Base-by-base conservation (phyloP, 306 rosid species). In the Gastrolobium villosum region DNA sequence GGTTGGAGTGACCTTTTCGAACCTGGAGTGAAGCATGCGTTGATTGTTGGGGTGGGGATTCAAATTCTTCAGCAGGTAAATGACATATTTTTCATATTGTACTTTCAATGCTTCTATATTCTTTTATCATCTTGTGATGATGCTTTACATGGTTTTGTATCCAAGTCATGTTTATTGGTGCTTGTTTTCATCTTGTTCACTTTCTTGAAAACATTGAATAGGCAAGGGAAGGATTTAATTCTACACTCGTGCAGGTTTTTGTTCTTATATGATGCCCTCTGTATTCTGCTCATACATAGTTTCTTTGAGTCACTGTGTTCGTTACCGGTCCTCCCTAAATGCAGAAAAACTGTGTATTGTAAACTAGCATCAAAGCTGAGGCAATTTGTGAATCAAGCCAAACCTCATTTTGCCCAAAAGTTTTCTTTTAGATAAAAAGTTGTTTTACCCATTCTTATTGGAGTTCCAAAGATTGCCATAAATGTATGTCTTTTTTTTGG, bases 61-160 rank as follows among this genome's bases (percentile, higher is more conserved):
- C 98, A 93, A 85, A 85, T 93, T 87, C 98, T 93, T 78, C 98
- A 93, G 84, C 98, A 93, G 98, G 98, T 93, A 80, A 70, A 20
- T 32, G 4, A 53, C 74, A 36, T 20, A 13, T 32, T 79, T 55
- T 20, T 20, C 26, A 1, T 20, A 49, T 13, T 60, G 76, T 74
- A 5, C 10, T 56, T 56, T 60, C 35, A 20, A 35, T 49, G 20
- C 40, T 54, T 40, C 55, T 15, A 10, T 11, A 39, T 26, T 40
- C 49, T 28, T 45, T 15, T 5, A 5, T 14, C 52, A 65, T 57
- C 44, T 4, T 35, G 35, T 84, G 40, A 46, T 77, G 46, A 54
- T 15, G 39, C 57, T 45, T 54, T 41, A 63, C 28, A 31, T 54
- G 57, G 41, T 2, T 39, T 11, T 34, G 10, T 65, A 74, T 15